Base-by-base conservation (phyloP, 768 basidiomycete genomes). In the Mycena leptocephala region DNA sequence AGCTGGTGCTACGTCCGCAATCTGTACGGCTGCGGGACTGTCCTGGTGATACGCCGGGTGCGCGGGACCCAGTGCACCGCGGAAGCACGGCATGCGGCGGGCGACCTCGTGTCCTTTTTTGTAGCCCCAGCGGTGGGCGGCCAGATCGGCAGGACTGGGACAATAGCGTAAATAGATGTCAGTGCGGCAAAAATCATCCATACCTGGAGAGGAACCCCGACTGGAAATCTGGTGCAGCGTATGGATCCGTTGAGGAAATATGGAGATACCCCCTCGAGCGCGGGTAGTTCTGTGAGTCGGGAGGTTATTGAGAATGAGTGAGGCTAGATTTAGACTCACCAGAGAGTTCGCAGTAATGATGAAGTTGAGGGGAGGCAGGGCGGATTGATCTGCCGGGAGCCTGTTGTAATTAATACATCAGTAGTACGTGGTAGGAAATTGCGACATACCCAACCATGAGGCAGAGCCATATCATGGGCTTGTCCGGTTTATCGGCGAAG, bases 51-150 rank as follows among this genome's bases (percentile, higher is more conserved):
- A 68, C 70, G 66, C 39, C 10, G 83, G 83, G 37, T 83, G 79
- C 0, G 55, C 76, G 4, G 73, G 56, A 28, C 39, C 22, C 3
- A 78, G 30, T 16, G 79, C 79, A 0, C 82, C 83, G 46, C 81
- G 76, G 73, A 72, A 82, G 2, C 18, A 32, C 2, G 82, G 76
- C 82, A 89, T 85, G 9, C 89, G 87, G 28, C 89, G 85, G 3
- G 81, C 67, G 8, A 87, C 75, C 79, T 90, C 89, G 2, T 87
- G 85, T 10, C 76, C 35, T 48, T 82, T 83, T 61, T 90, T 90
- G 77, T 89, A 90, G 6, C 76, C 80, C 79, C 85, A 84, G 20
- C 70, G 80, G 20, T 88, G 63, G 14, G 82, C 79, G 2, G 75
- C 79, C 22, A 89, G 16, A 37, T 85, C 84, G 18, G 78, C 66